Base-by-base conservation (phyloP, 441 rosid species). In the Metrosideros polymorpha region DNA sequence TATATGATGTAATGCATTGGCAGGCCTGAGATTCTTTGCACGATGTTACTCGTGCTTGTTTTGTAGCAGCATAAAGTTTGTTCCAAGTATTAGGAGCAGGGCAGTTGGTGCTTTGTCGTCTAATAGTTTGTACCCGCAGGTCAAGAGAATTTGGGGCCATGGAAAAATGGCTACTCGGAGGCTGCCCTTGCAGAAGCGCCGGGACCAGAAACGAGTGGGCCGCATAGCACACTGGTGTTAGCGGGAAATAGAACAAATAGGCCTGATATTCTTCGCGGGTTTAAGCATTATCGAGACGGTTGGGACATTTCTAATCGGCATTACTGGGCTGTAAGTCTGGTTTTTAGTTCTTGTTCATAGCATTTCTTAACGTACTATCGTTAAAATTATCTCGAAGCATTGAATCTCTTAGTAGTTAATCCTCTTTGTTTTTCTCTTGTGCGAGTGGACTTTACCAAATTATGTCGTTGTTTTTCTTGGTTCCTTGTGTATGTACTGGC, bases 301-400 rank as follows among this genome's bases (percentile, higher is more conserved):
- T 97, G 99, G 99, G 91, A 95, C 87, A 92, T 96, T 87, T 89
- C 98, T 24, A 93, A 92, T 89, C 92, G 86, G 87, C 99, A 97
- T 89, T 97, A 97, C 89, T 97, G 99, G 99, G 98, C 96, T 75
- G 98, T 98, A 89, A 92, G 96, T 92, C 59, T 84, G 61, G 55
- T 52, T 85, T 87, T 51, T 47, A 42, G 83, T 45, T 42, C 25
- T 42, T 75, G 47, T 39, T 82, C 43, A 30, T n/a, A 30, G 59
- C n/a, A 50, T 19, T 8, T 53, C 45, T 66, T 22, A 35, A 5
- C 76, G 43, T 63, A 63, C 25, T 63, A 4, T 22, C 25, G 8
- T 32, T 19, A 35, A 35, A 9, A 35, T 9, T 22, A 71, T 19
- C 10, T 71, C 35, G 79, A 39, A 71, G 79, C 84, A 19, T 52